A percentile compares a stretch with the other conserved stretches of the same genome.
Evolutionary conservation across 1,139 yeast genomes (phyloP).

Genomic region (Diutina ranongensis): DNA sequence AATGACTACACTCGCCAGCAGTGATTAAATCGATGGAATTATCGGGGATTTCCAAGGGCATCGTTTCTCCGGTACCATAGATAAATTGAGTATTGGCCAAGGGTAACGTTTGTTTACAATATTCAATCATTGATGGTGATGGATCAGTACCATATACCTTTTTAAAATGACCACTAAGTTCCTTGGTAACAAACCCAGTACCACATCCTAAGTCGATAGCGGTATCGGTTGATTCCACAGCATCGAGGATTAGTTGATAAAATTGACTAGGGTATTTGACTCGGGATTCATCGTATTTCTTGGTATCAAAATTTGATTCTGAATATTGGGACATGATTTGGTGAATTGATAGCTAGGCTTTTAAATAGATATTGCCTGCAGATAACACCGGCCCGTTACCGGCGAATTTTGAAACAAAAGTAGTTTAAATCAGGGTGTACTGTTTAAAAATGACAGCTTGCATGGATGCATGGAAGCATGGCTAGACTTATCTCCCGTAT

Average conservation of each 20-base stretch:
- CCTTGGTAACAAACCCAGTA: conserved; percentile 66
- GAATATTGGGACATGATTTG: conserved; percentile 17
- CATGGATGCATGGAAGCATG: no score
- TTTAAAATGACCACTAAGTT: conserved; percentile 32
- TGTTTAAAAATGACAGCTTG: no score
- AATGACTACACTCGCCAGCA: conserved; percentile 71
- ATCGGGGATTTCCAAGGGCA: conserved; percentile 14
- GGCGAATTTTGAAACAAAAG: not conserved
- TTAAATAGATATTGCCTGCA: no score
- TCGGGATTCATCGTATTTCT: conserved; percentile 26
- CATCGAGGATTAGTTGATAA: conserved; percentile 20
- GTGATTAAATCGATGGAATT: conserved; percentile 47
- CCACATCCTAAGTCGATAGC: conserved; percentile 77
- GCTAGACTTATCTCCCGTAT: no score
- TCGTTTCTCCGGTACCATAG: conserved; percentile 12
- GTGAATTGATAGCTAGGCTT: no score
- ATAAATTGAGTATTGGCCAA: conserved; percentile 15
- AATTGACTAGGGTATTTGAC: conserved; percentile 26
- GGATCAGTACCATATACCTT: conserved; percentile 59
- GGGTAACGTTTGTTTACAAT: conserved; percentile 22
- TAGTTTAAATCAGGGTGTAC: no score
- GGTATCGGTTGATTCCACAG: conserved; percentile 16
- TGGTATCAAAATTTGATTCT: conserved; percentile 21
- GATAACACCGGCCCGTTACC: not conserved
- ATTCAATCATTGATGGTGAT: conserved; percentile 49